These are phyloP conservation scores for Phyllosticta paracitricarpa DNA, from an alignment of 2,329 filamentous ascomycete genomes.

Conservation along the genomic window DNA sequence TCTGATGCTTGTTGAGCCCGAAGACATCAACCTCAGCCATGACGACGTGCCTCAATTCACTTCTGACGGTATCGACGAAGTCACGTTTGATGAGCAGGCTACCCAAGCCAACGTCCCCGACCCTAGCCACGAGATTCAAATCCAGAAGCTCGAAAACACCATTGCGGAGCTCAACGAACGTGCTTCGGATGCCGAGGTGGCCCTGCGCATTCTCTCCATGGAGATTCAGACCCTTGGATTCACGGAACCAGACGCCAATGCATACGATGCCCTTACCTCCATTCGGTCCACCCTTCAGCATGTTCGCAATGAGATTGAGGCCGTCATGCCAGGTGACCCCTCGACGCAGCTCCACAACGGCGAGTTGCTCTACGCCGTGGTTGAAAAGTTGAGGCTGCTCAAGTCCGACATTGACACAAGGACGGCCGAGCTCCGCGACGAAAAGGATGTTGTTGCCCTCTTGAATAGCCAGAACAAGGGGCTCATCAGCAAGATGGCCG, in stretches of 20 bases:
- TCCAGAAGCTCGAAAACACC: slow-evolving; percentile 28
- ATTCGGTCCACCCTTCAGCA: slow-evolving; percentile 33
- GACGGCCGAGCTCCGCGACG: slow-evolving; percentile 22
- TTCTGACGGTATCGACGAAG: neutral
- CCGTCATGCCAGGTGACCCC: slow-evolving; percentile 29
- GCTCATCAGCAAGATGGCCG: slow-evolving; percentile 26
- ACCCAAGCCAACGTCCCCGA: slow-evolving; percentile 13
- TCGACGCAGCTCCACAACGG: slow-evolving; percentile 29
- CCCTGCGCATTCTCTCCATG: slow-evolving; percentile 33
- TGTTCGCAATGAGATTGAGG: slow-evolving; percentile 31
- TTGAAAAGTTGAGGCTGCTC: slow-evolving; percentile 25
- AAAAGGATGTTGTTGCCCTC: slow-evolving; percentile 24
- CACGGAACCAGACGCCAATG: slow-evolving; percentile 22
- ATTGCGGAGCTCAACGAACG: slow-evolving; percentile 29
- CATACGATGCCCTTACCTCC: slow-evolving; percentile 25
- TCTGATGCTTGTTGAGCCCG: slow-evolving; percentile 23
- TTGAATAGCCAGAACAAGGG: slow-evolving; percentile 28
- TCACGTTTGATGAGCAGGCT: neutral
- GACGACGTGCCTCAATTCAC: slow-evolving; percentile 17
- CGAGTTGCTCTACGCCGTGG: slow-evolving; percentile 31
- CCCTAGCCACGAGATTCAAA: slow-evolving; percentile 18
- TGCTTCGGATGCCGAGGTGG: slow-evolving; percentile 30
- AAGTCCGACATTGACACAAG: slow-evolving; percentile 24
- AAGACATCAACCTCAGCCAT: slow-evolving; percentile 22
- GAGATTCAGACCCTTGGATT: slow-evolving; percentile 36